Conservation (phyloP, 1,284 basidiomycete genomes). For the Meira nashicola region DNA sequence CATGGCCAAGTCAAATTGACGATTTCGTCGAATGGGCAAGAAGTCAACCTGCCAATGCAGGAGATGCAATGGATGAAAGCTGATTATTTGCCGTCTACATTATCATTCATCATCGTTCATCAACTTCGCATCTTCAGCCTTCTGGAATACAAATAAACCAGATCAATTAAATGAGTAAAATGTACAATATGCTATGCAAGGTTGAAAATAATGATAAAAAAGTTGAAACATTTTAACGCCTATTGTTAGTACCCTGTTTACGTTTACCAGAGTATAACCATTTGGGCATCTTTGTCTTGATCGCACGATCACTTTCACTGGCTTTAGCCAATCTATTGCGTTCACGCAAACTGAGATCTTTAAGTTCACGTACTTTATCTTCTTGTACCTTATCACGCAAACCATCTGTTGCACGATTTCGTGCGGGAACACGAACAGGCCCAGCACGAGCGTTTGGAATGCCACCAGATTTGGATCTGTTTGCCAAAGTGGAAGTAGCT, state of each 20-base stretch:
- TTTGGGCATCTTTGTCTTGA: constrained; percentile 49
- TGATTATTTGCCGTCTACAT: background rate
- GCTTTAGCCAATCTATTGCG: constrained; percentile 46
- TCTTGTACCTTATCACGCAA: constrained; percentile 40
- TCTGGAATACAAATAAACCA: too few relatives aligned
- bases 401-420: constrained; percentile 42
- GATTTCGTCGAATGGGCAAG: constrained; percentile 64
- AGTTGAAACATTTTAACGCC: constrained; percentile 18
- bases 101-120: background rate
- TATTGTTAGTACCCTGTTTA: constrained; percentile 47
- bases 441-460: constrained; percentile 41
- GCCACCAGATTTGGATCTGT: constrained; percentile 40
- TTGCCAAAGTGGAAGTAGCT: constrained; percentile 7
- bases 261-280: constrained; percentile 51
- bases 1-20: constrained; percentile 83
- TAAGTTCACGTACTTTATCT: constrained; percentile 41
- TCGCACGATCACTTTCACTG: constrained; percentile 46
- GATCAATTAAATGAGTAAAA: background rate
- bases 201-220: background rate
- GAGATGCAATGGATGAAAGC: constrained; percentile 34
- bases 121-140: too few relatives aligned
- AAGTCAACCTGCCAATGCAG: constrained; percentile 11
- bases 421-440: constrained; percentile 41
- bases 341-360: constrained; percentile 37
- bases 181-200: background rate